Evolutionary conservation across 2,329 filamentous ascomycete genomes (phyloP).

Genomic region (Cladosporium sp.): DNA sequence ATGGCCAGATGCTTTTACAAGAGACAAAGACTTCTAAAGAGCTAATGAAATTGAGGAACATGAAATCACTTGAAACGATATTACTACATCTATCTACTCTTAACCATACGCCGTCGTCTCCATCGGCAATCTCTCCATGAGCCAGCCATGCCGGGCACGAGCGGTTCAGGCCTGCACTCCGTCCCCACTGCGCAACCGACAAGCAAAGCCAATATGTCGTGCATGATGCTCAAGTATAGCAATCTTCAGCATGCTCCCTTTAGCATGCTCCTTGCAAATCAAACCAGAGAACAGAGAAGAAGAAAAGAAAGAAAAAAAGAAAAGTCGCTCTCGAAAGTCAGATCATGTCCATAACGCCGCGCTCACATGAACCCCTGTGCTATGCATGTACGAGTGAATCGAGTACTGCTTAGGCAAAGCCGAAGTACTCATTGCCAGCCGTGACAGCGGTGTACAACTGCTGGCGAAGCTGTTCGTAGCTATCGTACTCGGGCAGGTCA

Average conservation of each 20-base stretch:
- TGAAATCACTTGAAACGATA: conserved; percentile 5
- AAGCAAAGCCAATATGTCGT: not conserved
- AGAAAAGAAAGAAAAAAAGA: not conserved
- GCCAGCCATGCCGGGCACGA: conserved; percentile 2
- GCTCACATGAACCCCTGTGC: conserved; percentile 8
- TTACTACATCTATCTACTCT: conserved; percentile 11
- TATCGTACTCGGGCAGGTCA: conserved; percentile 96
- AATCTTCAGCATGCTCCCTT: not conserved
- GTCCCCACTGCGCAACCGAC: conserved; percentile 3
- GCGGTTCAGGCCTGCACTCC: conserved; percentile 18
- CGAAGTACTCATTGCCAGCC: conserved; percentile 95
- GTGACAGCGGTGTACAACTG: conserved; percentile 94
- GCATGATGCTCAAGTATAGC: no score
- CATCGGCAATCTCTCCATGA: not conserved
- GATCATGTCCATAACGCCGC: conserved; percentile 5
- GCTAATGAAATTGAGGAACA: no score
- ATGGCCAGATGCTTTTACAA: no score
- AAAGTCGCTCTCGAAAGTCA: not conserved
- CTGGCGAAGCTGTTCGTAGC: conserved; percentile 81
- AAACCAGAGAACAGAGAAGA: not conserved
- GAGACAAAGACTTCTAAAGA: no score
- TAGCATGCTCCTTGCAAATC: no score
- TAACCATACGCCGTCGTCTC: not conserved
- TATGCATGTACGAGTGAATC: conserved; percentile 11
- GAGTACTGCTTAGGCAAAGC: conserved; percentile 66